Conservation (phyloP, 2,329 filamentous ascomycete genomes). For the Fusarium sp. region DNA sequence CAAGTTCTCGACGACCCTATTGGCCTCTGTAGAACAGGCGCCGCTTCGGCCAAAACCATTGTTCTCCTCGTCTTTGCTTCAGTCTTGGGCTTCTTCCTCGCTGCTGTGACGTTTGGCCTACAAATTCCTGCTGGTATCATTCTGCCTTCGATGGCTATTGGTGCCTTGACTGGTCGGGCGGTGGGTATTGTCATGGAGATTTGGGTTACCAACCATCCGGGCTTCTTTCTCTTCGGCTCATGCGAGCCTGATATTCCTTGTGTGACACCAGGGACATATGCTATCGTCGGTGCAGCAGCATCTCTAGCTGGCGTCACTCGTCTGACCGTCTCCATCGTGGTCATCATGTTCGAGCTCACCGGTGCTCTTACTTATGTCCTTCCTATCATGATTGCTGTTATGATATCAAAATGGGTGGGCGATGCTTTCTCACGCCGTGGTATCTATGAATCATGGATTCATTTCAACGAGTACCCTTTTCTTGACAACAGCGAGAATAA, state of each 20-base stretch:
- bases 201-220: slow-evolving; percentile 82
- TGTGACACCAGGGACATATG: slow-evolving; percentile 94
- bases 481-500: slow-evolving; percentile 91
- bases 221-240: slow-evolving; percentile 79
- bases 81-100: slow-evolving; percentile 84
- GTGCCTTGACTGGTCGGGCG: slow-evolving; percentile 88
- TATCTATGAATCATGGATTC: slow-evolving; percentile 99
- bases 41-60: slow-evolving; percentile 84
- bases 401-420: slow-evolving; percentile 98
- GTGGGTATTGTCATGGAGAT: slow-evolving; percentile 91
- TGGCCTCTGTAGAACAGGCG: slow-evolving; percentile 88
- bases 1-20: slow-evolving; percentile 86
- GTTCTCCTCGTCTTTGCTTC: slow-evolving; percentile 85
- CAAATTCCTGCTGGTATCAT: slow-evolving; percentile 96
- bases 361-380: slow-evolving; percentile 96
- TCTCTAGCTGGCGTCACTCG: slow-evolving; percentile 93
- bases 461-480: slow-evolving; percentile 94
- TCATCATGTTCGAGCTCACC: slow-evolving; percentile 99
- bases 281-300: slow-evolving; percentile 93
- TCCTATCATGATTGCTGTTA: slow-evolving; percentile 98
- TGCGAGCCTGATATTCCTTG: slow-evolving; percentile 90
- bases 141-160: slow-evolving; percentile 94
- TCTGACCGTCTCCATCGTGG: slow-evolving; percentile 98
- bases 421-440: slow-evolving; percentile 92
- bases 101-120: slow-evolving; percentile 90